Base-by-base conservation (phyloP, 2,329 filamentous ascomycete genomes). In the Aureobasidium sp. region DNA sequence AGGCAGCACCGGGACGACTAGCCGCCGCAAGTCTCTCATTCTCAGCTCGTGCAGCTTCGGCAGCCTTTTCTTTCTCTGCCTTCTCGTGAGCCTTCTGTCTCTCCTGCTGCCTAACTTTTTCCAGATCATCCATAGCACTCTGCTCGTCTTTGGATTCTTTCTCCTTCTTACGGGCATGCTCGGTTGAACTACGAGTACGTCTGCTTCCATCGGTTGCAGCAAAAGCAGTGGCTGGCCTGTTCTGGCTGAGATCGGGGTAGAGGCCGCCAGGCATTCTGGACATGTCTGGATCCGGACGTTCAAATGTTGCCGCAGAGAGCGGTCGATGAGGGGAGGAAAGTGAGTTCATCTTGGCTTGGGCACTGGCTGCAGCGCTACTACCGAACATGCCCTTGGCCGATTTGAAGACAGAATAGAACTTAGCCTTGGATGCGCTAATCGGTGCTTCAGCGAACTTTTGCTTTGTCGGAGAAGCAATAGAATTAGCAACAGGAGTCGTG, bases 381-480 rank as follows among this genome's bases (percentile, higher is more conserved):
- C 88, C 90, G 65, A 97, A 87, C 53, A 97, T 83, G 14, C 88
- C 90, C 73, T 89, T 93, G 4, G 92, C 94, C 61, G 87, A 89
- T 74, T 91, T 92, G 68, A 97, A 79, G 63, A 96, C 91, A 10
- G 92, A 96, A 50, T 93, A 95, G 51, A 97, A 80, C 72, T 91
- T 95, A 70, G 89, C 90, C 77, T 96, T 97, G 32, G 94, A 92
- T 57, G 94, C 91, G 74, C 92, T 96, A 63, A 97, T 75, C 5
- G 91, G 91, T 62, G 88, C 93, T 66, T 95, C 91, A 72, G 65
- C 81, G 77, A 72, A 82, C 76, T 72, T 81, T 68, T 75, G 78
- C 61, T 68, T 68, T 67, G 67, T 68, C 32, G 84, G 84, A 29
- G 84, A 85, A 34, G 79, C 81, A 51, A 75, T 73, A 32, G 84